These are phyloP conservation scores for Hapsidospora chrysogenum DNA, from an alignment of 495 filamentous ascomycete genomes.

Conservation along the genomic window DNA sequence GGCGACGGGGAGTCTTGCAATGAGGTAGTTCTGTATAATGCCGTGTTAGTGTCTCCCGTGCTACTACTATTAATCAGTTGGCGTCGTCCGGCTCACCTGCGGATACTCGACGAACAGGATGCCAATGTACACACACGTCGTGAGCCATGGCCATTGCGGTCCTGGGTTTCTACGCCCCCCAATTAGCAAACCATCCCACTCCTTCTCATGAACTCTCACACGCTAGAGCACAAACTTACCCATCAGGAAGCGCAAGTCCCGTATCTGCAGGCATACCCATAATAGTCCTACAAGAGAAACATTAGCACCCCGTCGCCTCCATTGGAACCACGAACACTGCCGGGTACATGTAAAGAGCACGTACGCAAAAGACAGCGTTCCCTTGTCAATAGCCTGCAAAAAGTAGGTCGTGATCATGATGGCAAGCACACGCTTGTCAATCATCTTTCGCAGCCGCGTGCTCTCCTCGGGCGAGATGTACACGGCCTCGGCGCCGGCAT, in stretches of 20 bases:
- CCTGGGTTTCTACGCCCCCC: no score
- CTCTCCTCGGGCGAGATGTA: slow-evolving; percentile 38
- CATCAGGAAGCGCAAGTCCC: slow-evolving; percentile 23
- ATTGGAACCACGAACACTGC: no score
- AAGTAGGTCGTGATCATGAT: slow-evolving; percentile 48
- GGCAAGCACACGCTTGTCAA: slow-evolving; percentile 30
- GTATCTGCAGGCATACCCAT: slow-evolving; percentile 48
- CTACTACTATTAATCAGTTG: no score
- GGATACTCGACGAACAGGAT: slow-evolving; percentile 37
- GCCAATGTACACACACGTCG: slow-evolving; percentile 36
- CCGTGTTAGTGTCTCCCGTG: no score
- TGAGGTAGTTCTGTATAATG: slow-evolving; percentile 37
- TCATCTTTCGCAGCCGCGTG: slow-evolving; percentile 29
- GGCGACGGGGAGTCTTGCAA: slow-evolving; percentile 31
- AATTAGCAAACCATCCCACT: background rate
- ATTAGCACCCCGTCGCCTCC: no score
- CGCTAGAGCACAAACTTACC: slow-evolving; percentile 25
- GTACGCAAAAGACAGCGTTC: slow-evolving; percentile 50
- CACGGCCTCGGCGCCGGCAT: slow-evolving; percentile 30
- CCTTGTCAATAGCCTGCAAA: slow-evolving; percentile 57
- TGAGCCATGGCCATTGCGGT: slow-evolving; percentile 34
- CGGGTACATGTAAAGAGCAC: no score
- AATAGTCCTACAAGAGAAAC: no score
- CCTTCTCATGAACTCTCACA: background rate
- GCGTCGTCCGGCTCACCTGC: no score